Evolutionary conservation across 2,329 filamentous ascomycete genomes (phyloP).

Genomic region (Penicillium sp.): DNA sequence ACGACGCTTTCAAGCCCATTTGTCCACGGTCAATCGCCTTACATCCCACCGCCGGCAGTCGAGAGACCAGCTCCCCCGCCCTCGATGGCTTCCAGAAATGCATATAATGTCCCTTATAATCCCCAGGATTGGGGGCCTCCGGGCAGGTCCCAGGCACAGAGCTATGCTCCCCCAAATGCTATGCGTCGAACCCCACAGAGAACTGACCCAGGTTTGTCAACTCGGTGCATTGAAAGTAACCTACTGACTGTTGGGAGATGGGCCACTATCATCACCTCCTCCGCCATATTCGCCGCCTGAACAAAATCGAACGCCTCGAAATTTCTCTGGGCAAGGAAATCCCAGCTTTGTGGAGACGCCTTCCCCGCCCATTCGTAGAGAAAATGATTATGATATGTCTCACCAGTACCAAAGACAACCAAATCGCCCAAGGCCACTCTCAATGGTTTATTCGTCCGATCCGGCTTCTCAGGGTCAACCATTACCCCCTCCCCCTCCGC

Average conservation of each 20-base stretch:
- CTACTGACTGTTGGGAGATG: slow-evolving; percentile 24
- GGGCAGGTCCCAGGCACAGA: slow-evolving; percentile 29
- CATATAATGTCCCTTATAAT: slow-evolving; percentile 50
- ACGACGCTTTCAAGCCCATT: slow-evolving; percentile 49
- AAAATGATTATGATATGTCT: slow-evolving; percentile 21
- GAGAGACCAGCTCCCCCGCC: slow-evolving; percentile 38
- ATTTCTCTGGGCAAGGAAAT: slow-evolving; percentile 12
- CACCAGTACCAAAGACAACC: slow-evolving; percentile 28
- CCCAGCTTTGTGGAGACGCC: slow-evolving; percentile 18
- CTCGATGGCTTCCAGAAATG: slow-evolving; percentile 46
- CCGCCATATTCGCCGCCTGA: slow-evolving; percentile 42
- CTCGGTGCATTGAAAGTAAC: background rate
- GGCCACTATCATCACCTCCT: slow-evolving; percentile 36
- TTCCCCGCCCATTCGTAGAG: slow-evolving; percentile 18
- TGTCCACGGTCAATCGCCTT: slow-evolving; percentile 40
- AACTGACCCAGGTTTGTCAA: slow-evolving; percentile 35
- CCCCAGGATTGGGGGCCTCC: slow-evolving; percentile 52
- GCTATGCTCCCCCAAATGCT: slow-evolving; percentile 29
- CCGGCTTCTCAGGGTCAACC: slow-evolving; percentile 30
- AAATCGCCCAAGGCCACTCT: slow-evolving; percentile 34
- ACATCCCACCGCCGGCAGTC: slow-evolving; percentile 38
- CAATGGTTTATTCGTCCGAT: slow-evolving; percentile 32
- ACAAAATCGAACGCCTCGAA: slow-evolving; percentile 23
- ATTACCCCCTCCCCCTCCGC: slow-evolving; percentile 40
- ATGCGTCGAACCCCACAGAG: slow-evolving; percentile 31